A percentile compares a stretch with the other conserved stretches of the same genome.
Conservation (phyloP, 495 filamentous ascomycete genomes). For the Xeromyces bisporus region DNA sequence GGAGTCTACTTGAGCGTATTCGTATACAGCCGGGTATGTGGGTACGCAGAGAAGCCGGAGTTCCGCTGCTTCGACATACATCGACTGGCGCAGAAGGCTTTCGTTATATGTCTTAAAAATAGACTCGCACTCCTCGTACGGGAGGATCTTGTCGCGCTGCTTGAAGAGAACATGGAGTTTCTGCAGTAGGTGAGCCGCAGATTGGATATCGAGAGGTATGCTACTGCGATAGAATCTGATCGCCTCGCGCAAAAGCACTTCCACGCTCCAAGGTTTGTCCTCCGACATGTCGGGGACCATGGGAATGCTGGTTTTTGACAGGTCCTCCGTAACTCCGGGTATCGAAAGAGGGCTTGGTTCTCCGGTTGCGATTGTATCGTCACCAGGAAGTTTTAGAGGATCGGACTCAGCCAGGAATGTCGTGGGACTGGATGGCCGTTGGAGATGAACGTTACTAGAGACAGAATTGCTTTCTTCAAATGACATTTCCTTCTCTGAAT, state of each 20-base stretch:
- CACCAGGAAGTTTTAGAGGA: conserved; percentile 8
- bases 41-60: conserved; percentile 49
- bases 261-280: conserved; percentile 32
- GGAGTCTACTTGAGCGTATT: conserved; percentile 33
- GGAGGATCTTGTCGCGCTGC: conserved; percentile 26
- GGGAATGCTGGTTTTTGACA: conserved; percentile 16
- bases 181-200: conserved; percentile 29
- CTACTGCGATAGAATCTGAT: conserved; percentile 28
- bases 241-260: conserved; percentile 26
- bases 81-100: conserved; percentile 42
- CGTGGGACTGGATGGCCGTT: conserved; percentile 27
- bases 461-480: conserved; percentile 12
- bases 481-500: conserved; percentile 7
- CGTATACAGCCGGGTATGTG: conserved; percentile 43
- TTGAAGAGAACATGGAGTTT: conserved; percentile 26
- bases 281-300: conserved; percentile 14
- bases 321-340: conserved; percentile 7
- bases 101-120: conserved; percentile 50
- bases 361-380: background rate
- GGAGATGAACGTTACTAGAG: conserved; percentile 16
- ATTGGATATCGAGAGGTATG: conserved; percentile 27
- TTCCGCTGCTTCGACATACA: conserved; percentile 50
- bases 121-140: conserved; percentile 24
- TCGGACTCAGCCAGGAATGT: conserved; percentile 21
- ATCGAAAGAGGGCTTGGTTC: conserved; percentile 3